These are phyloP conservation scores for Leersia perrieri DNA, from an alignment of 176 grass and related monocot species.

Conservation along the genomic window DNA sequence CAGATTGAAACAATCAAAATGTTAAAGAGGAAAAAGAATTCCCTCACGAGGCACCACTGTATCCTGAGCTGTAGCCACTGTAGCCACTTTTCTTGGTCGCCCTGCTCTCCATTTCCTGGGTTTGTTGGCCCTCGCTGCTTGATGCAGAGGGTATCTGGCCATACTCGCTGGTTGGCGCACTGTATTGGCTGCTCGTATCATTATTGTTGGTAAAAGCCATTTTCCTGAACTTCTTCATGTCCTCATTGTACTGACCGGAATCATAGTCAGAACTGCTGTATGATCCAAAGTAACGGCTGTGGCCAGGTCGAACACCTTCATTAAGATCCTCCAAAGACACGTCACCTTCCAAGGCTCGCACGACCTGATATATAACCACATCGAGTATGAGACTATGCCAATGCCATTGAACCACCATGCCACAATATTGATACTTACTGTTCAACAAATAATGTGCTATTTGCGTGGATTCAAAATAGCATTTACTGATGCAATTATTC, in stretches of 20 bases:
- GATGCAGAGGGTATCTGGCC: conserved; percentile 79
- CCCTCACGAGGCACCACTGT: conserved; percentile 51
- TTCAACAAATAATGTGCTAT: not conserved
- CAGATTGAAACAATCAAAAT: conserved; percentile 34
- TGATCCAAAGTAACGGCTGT: conserved; percentile 72
- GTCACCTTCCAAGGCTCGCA: conserved; percentile 87
- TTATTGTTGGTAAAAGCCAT: conserved; percentile 56
- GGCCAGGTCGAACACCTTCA: conserved; percentile 69
- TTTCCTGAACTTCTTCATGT: conserved; percentile 89
- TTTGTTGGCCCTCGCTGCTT: conserved; percentile 76
- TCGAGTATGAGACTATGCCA: not conserved
- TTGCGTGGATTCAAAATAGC: not conserved
- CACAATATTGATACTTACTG: not conserved
- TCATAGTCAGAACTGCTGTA: conserved; percentile 83
- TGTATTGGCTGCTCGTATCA: conserved; percentile 82
- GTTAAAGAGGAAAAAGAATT: not conserved
- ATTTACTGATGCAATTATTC: not conserved
- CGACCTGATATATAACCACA: conserved; percentile 46
- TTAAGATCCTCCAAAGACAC: conserved; percentile 85
- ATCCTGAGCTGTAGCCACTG: conserved; percentile 59
- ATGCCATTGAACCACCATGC: not conserved
- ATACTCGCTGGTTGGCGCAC: conserved; percentile 82
- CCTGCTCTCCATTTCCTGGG: conserved; percentile 61
- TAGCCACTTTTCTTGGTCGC: conserved; percentile 46
- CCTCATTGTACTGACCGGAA: conserved; percentile 76